A percentile compares a stretch with the other conserved stretches of the same genome.
These are phyloP conservation scores for Eutypella sp. DNA, from an alignment of 2,329 filamentous ascomycete genomes.

Conservation along the genomic window DNA sequence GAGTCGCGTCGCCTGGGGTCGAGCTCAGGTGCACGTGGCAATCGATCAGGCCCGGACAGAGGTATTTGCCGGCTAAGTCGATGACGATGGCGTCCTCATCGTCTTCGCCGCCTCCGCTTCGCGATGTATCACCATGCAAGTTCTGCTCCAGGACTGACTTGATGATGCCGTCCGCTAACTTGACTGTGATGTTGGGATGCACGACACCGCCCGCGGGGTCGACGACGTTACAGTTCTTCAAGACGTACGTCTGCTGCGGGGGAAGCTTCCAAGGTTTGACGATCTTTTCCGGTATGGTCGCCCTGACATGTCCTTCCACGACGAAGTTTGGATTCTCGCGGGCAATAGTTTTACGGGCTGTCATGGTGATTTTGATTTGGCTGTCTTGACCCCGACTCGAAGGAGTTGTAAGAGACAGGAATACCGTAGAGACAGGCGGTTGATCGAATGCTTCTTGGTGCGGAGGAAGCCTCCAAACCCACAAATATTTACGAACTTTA, in stretches of 20 bases:
- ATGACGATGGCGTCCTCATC: constrained; percentile 15
- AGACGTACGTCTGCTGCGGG: constrained; percentile 26
- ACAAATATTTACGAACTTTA: too few species aligned
- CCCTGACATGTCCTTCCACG: too few species aligned
- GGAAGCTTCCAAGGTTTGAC: constrained; percentile 33
- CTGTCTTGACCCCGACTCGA: too few species aligned
- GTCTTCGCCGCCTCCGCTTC: too few species aligned
- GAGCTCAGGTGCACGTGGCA: constrained; percentile 44
- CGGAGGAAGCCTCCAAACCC: too few species aligned
- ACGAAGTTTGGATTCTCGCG: too few species aligned
- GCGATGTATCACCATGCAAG: too few species aligned
- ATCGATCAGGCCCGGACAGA: constrained; percentile 48
- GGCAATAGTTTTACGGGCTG: too few species aligned
- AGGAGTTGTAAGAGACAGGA: too few species aligned
- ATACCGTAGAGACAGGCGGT: too few species aligned
- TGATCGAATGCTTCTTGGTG: too few species aligned
- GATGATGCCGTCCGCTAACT: constrained; percentile 31
- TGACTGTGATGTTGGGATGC: constrained; percentile 24
- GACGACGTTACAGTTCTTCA: constrained; percentile 40
- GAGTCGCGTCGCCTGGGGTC: constrained; percentile 34
- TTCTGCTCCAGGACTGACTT: constrained; percentile 16
- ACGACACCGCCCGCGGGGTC: constrained; percentile 32
- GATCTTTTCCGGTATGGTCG: constrained; percentile 11
- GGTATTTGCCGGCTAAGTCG: constrained; percentile 38
- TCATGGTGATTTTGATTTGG: too few species aligned